Base-by-base conservation (phyloP, 768 basidiomycete genomes). In the Boletus tomentosulus region DNA sequence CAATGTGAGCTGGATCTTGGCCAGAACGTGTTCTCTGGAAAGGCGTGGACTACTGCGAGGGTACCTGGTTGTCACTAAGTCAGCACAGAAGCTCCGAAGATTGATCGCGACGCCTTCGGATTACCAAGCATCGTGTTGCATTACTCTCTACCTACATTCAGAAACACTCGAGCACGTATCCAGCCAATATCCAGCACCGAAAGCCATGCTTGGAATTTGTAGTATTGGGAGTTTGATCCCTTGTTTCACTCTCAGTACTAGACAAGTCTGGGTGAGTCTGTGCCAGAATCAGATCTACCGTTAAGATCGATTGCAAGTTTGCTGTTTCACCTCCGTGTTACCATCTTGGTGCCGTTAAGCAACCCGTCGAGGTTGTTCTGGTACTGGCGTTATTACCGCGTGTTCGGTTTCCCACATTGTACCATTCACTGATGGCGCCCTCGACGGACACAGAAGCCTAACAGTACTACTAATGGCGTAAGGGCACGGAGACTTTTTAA, bases 51-150 rank as follows among this genome's bases (percentile, higher is more conserved):
- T 35, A 30, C 44, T 45, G 46, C 65, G 64, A 62, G 46, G 50
- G 57, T 57, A 57, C 53, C 37, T 47, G 25, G 39, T 16, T 38
- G 15, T 43, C 43, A 43, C 25, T 28, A 43, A 41, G 25, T 33
- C 33, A 67, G 39, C 28, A 54, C 19, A 47, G 62, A 66, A 66
- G 52, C 7, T 24, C 12, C 25, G 39, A 51, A 38, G 48, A 42
- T 15, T 41, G 53, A 62, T 65, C 47, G 60, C 62, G 59, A 59
- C 38, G 27, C 52, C 52, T 56, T 55, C 59, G 65, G 65, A 34
- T 54, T 38, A 48, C 34, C 38, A 33, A 38, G 45, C 38, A 43
- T 33, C 53, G 15, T 22, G 24, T 48, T 50, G 54, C 41, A 27
- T 19, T n/a, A n/a, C 28, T 25, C 45, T 43, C 55, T 27, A n/a